These are phyloP conservation scores for Ormosia semicastrata DNA, from an alignment of 306 rosid species.

Conservation along the genomic window DNA sequence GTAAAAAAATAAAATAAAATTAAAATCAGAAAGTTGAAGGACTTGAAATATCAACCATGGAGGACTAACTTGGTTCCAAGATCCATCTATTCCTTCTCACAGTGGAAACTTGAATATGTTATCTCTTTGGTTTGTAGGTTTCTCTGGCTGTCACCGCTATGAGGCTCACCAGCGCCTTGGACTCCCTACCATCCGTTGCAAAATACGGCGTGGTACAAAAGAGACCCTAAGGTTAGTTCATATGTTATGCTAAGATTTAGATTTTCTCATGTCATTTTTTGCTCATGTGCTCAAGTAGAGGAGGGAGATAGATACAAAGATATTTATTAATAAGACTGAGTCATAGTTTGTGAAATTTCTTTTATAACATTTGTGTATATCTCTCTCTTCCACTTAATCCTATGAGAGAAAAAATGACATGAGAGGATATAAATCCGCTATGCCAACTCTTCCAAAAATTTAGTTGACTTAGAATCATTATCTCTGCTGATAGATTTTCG, in stretches of 20 bases:
- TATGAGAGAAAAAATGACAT: too few relatives aligned
- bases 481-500: neutral
- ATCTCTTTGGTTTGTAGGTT: conserved; percentile 48
- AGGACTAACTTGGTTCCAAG: neutral
- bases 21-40: neutral
- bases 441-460: neutral
- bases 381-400: too few relatives aligned
- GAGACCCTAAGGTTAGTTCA: conserved; percentile 72
- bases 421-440: too few relatives aligned
- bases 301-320: too few relatives aligned
- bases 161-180: conserved; percentile 96
- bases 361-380: too few relatives aligned
- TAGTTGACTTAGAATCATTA: neutral
- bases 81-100: neutral
- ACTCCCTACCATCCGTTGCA: conserved; percentile 87
- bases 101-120: neutral
- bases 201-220: conserved; percentile 89
- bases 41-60: neutral
- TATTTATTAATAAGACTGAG: too few relatives aligned
- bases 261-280: too few relatives aligned
- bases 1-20: neutral
- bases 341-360: too few relatives aligned
- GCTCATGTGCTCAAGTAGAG: too few relatives aligned
- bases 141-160: conserved; percentile 93
- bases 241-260: neutral